phyloP scores from a whole-genome alignment of 176 grass and related monocot genomes.

The Tillandsia fasciculata region DNA sequence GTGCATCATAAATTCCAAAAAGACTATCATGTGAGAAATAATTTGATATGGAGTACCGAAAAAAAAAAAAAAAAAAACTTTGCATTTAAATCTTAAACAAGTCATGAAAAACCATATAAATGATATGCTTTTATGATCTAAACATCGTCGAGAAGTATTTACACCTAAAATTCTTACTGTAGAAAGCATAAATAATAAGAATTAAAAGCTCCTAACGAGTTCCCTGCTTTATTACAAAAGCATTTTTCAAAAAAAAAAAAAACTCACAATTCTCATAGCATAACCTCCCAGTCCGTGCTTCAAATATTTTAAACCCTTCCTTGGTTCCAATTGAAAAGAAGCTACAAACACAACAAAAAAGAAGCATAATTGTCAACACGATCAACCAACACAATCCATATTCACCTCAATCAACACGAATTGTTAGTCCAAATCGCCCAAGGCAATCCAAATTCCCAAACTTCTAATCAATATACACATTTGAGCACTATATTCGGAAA shows the following conservation, averaged over 20 bases:
- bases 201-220: no score
- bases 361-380: not conserved
- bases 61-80: no score
- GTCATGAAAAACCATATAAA: not conserved
- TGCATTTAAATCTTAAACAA: no score
- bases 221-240: no score
- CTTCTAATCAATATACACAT: not conserved
- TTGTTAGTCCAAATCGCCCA: not conserved
- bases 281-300: constrained; percentile 51
- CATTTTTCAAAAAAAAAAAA: not conserved
- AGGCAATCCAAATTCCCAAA: constrained; percentile 3
- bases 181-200: no score
- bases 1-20: no score
- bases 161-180: no score
- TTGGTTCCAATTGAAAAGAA: constrained; percentile 68
- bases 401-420: not conserved
- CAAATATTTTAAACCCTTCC: constrained; percentile 88
- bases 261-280: constrained; percentile 56
- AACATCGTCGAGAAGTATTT: no score
- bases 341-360: constrained; percentile 24
- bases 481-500: not conserved
- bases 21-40: no score
- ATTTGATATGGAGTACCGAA: no score
- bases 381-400: constrained; percentile 2
- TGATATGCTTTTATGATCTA: not conserved